These are phyloP conservation scores for Claviceps monticola DNA, from an alignment of 2,329 filamentous ascomycete species.

Conservation along the genomic window DNA sequence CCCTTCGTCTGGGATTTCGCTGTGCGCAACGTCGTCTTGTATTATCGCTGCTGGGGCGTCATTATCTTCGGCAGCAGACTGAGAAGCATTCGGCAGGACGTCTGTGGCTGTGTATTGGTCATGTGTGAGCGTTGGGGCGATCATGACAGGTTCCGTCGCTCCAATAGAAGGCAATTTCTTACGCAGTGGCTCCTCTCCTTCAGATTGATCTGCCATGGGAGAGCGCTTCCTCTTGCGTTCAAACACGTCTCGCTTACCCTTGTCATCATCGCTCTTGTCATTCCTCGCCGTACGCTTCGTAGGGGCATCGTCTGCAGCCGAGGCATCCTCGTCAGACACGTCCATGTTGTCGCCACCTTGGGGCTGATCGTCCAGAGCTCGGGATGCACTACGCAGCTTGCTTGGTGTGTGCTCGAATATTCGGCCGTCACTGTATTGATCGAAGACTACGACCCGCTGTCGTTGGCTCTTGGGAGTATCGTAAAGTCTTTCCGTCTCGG, in stretches of 20 bases:
- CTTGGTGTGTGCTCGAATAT: slow-evolving; percentile 57
- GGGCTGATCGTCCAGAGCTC: slow-evolving; percentile 16
- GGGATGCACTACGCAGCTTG: slow-evolving; percentile 48
- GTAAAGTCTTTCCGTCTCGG: slow-evolving; percentile 86
- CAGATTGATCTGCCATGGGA: slow-evolving; percentile 28
- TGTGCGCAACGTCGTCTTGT: slow-evolving; percentile 11
- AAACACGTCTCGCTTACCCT: slow-evolving; percentile 19
- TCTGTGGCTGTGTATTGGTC: slow-evolving; percentile 23
- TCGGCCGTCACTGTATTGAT: slow-evolving; percentile 38
- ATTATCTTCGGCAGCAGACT: slow-evolving; percentile 34
- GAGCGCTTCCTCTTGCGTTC: slow-evolving; percentile 39
- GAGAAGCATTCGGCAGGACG: slow-evolving; percentile 23
- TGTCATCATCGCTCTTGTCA: slow-evolving; percentile 17
- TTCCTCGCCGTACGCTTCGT: slow-evolving; percentile 18
- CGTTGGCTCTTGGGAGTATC: slow-evolving; percentile 63
- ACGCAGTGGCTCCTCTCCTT: slow-evolving; percentile 33
- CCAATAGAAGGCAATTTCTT: slow-evolving; percentile 40
- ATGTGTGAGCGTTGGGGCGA: slow-evolving; percentile 17
- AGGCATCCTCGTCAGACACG: slow-evolving; percentile 24
- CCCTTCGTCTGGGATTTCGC: slow-evolving; percentile 18
- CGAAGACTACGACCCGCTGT: slow-evolving; percentile 46
- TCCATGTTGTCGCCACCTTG: slow-evolving; percentile 26
- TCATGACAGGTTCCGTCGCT: slow-evolving; percentile 23
- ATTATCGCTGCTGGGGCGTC: slow-evolving; percentile 16
- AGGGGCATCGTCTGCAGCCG: slow-evolving; percentile 22